Evolutionary conservation across 371 early-diverging fungal genomes (phyloP), one percentile per base, ranked within the genome.

Genomic region (Mortierella sp.): DNA sequence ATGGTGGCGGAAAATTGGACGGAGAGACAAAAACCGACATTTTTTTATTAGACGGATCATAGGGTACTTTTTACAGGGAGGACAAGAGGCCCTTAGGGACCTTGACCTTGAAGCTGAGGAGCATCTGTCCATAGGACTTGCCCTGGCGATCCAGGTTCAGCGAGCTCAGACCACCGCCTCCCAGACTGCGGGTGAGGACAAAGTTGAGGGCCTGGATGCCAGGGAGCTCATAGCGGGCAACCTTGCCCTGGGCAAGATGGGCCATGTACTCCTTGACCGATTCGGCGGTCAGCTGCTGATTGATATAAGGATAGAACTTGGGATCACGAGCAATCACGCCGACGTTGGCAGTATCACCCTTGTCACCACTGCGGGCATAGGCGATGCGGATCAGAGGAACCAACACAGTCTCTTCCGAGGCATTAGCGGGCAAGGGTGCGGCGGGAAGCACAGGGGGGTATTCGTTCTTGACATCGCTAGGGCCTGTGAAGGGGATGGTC

Each of bases 331-430:
- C 92, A 84, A 95, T 92, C 48, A 95, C 90, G 24, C 95, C 95
- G 44, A 95, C 87, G 74, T 95, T 95, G 77, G 91, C 91, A 0
- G 92, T 91, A 79, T 95, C 94, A 35, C 95, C 95, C 79, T 95
- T 95, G 79, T 95, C 95, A 24, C 95, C 95, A 77, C 94, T 94
- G 27, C 95, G 90, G 3, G 93, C 95, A 84, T 91, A 91, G 24
- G 94, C 94, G 21, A 95, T 77, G 29, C 91, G 87, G 77, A 95
- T 93, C 72, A 95, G 83, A 6, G 90, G 91, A 32, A 92, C 87
- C 14, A 71, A 55, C 10, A 87, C 84, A 1, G 90, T 88, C 78
- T 91, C 90, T 41, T 88, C 75, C 6, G 79, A 77, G 1, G 70
- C 68, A 43, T 85, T 51, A n/a, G 76, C 65, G 12, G 86, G 68